Conservation (phyloP, 2,329 filamentous ascomycete genomes). For the Fusarium coicis region DNA sequence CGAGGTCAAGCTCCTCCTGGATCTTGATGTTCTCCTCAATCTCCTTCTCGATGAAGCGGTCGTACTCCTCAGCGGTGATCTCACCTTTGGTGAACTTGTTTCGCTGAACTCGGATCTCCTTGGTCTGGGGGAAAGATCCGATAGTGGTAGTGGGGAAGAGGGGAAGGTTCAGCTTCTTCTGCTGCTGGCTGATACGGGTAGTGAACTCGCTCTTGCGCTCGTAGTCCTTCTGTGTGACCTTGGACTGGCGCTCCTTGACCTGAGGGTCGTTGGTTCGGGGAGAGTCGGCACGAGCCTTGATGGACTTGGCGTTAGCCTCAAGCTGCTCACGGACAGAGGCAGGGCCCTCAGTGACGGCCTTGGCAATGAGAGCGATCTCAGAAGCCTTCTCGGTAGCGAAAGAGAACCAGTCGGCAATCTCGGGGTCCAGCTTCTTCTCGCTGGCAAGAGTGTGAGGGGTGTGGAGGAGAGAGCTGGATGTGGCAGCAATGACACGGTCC, state of each 20-base stretch:
- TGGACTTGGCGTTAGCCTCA: slow-evolving; percentile 95
- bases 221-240: slow-evolving; percentile 86
- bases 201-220: slow-evolving; percentile 93
- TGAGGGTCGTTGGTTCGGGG: slow-evolving; percentile 95
- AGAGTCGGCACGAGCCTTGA: slow-evolving; percentile 90
- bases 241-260: slow-evolving; percentile 95
- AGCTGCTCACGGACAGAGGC: slow-evolving; percentile 87
- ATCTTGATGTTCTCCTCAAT: slow-evolving; percentile 95
- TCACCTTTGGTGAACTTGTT: slow-evolving; percentile 99
- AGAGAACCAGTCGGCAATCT: slow-evolving; percentile 98
- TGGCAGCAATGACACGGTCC: slow-evolving; percentile 96
- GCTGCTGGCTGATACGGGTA: slow-evolving; percentile 85
- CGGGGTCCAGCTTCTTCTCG: slow-evolving; percentile 97
- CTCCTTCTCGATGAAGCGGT: slow-evolving; percentile 99
- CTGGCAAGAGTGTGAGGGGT: slow-evolving; percentile 97
- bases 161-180: slow-evolving; percentile 91
- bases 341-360: slow-evolving; percentile 94
- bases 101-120: slow-evolving; percentile 95
- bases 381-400: slow-evolving; percentile 95
- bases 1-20: slow-evolving; percentile 96
- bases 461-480: slow-evolving; percentile 97
- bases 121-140: slow-evolving; percentile 98
- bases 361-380: slow-evolving; percentile 93
- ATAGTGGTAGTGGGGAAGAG: slow-evolving; percentile 99
- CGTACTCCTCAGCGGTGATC: slow-evolving; percentile 91